Conservation (phyloP, 805 yeast genomes). For the Ogataea chonburiensis region DNA sequence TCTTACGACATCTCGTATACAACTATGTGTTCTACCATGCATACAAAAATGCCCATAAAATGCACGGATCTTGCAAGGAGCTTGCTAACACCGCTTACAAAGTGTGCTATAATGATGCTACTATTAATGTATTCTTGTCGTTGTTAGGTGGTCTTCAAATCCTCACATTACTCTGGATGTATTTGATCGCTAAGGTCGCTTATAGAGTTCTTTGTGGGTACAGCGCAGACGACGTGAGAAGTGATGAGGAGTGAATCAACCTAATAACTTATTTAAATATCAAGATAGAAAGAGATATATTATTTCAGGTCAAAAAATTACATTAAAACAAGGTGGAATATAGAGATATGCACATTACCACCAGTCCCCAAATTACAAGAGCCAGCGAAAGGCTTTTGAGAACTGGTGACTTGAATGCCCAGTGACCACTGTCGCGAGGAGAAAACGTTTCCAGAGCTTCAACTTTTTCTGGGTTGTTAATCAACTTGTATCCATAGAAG, state of each 20-base stretch:
- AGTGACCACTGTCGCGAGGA: constrained; percentile 23
- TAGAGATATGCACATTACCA: constrained; percentile 54
- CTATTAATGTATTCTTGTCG: constrained; percentile 48
- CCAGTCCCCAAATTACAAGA: constrained; percentile 51
- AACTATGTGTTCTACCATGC: constrained; percentile 65
- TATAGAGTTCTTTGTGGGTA: constrained; percentile 65
- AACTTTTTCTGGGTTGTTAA: constrained; percentile 26
- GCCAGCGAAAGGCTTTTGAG: constrained; percentile 33
- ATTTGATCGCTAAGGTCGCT: constrained; percentile 68
- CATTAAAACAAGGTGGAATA: constrained; percentile 43
- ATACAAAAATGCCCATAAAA: constrained; percentile 42
- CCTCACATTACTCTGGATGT: constrained; percentile 71
- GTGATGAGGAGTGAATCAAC: constrained; percentile 54
- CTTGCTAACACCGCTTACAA: constrained; percentile 17
- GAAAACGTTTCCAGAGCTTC: constrained; percentile 21
- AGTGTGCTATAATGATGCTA: constrained; percentile 50
- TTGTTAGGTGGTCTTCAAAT: constrained; percentile 67
- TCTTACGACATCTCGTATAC: constrained; percentile 70
- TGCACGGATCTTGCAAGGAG: constrained; percentile 45
- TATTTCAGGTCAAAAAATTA: neutral
- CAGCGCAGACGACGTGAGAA: constrained; percentile 83
- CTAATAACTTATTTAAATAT: constrained; percentile 2
- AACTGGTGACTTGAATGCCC: constrained; percentile 23
- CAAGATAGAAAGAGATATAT: no score
- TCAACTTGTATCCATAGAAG: constrained; percentile 62